phyloP scores from a whole-genome alignment of 176 grass and related monocot species.

The Oryza meridionalis region DNA sequence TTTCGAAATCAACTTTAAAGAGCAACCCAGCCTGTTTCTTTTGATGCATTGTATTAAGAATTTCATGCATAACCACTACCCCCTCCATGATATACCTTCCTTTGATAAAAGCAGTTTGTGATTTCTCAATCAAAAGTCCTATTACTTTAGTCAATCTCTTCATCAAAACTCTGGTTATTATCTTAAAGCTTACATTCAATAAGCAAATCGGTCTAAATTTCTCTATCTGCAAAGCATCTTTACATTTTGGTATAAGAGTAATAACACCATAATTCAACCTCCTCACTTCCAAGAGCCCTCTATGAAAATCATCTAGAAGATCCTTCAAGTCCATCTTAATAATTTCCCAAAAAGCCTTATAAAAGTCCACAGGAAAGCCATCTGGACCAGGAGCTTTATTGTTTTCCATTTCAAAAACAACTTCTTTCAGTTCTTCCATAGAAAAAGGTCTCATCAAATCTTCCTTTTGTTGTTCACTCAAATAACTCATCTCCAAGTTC shows the following conservation, averaged over 20 bases:
- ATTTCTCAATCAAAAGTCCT: accelerated
- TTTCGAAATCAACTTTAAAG: neutral
- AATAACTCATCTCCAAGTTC: accelerated
- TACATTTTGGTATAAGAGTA: neutral
- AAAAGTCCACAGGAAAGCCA: neutral
- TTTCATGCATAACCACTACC: neutral
- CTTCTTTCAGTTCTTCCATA: neutral
- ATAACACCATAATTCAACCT: neutral
- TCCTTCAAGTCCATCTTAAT: too few relatives aligned
- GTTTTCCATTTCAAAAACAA: neutral
- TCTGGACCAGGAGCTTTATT: neutral
- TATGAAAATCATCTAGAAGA: neutral
- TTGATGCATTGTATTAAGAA: neutral
- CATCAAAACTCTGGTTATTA: neutral
- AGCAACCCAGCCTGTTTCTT: accelerated
- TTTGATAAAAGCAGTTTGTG: neutral
- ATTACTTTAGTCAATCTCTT: neutral
- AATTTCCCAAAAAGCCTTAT: neutral
- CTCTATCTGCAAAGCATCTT: neutral
- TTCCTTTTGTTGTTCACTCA: accelerated
- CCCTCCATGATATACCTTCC: neutral
- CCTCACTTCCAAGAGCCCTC: accelerated
- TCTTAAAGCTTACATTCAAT: neutral
- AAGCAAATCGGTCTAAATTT: neutral
- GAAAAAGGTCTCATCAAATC: neutral